phyloP scores from a whole-genome alignment of 2,329 filamentous ascomycete genomes.

The Chrysosporium queenslandicum region DNA sequence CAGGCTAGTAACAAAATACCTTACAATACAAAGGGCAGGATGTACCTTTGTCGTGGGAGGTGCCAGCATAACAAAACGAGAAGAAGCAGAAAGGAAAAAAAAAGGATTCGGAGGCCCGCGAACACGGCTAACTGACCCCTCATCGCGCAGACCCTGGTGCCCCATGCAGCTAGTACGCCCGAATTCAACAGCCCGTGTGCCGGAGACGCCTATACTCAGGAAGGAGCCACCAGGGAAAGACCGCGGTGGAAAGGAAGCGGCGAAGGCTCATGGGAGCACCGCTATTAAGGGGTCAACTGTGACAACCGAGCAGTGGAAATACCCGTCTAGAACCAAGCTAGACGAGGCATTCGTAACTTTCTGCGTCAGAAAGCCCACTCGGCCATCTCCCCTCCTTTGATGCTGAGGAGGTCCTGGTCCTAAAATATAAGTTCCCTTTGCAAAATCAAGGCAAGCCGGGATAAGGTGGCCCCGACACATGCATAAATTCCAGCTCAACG shows the following conservation, averaged over 20 bases:
- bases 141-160: constrained; percentile 4
- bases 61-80: neutral
- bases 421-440: constrained; percentile 4
- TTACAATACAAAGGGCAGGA: neutral
- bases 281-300: constrained; percentile 3
- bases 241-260: neutral
- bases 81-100: neutral
- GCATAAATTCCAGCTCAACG: neutral
- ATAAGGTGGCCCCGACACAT: too few relatives aligned
- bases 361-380: neutral
- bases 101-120: neutral
- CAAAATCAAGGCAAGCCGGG: neutral
- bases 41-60: neutral
- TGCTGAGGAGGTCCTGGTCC: neutral
- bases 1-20: neutral
- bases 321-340: constrained; percentile 1
- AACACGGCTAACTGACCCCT: neutral
- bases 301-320: neutral
- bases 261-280: neutral
- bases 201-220: neutral
- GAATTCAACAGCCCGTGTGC: constrained; percentile 1
- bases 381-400: neutral
- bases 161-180: neutral
- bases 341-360: neutral
- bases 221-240: neutral